Base-by-base conservation (phyloP, 179 eudicot genomes). In the Actinidia arguta region DNA sequence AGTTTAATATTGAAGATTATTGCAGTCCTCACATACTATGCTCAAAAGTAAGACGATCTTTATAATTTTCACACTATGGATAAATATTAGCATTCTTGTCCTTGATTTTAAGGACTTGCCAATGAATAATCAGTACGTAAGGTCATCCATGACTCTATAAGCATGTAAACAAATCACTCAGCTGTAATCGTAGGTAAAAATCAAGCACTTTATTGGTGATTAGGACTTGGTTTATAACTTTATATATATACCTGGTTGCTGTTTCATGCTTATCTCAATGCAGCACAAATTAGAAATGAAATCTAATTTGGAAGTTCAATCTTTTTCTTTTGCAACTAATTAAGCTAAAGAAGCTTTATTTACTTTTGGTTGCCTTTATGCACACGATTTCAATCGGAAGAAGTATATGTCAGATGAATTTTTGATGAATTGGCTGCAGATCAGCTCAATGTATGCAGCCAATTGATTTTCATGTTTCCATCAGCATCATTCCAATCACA, bases 381-480 rank as follows among this genome's bases (percentile, higher is more conserved):
- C 54, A 20, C 4, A n/a, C 20, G 54, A 71, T n/a, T 12, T 13
- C 54, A 71, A n/a, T 71, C 54, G 20, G 54, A 71, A 42, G 25
- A 8, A 18, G 51, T 25, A 18, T 44, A 20, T 20, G 27, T 5
- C 14, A 66, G 42, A 66, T 66, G 17, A 0, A 25, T 24, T 39
- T n/a, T 10, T 16, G 46, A 13, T 68, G 50, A 68, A 68, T 22
- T 68, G 50, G 50, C 48, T 42, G 8, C 2, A 1, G n/a, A 42
- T 42, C 3, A 42, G 10, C 73, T 6, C 36, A 5, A 68, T 13
- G 48, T 18, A 8, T 39, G 14, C 27, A 52, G 58, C 78, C 78
- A 74, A 74, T 74, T 11, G 56, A 50, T 52, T 74, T 52, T 52
- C 78, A 6, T 51, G 31, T 74, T 51, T 52, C 44, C 62, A 74